Evolutionary conservation across 2,329 filamentous ascomycete genomes (phyloP), one percentile per base, ranked within the genome.

Genomic region (Neophaeococcomyces aloes): DNA sequence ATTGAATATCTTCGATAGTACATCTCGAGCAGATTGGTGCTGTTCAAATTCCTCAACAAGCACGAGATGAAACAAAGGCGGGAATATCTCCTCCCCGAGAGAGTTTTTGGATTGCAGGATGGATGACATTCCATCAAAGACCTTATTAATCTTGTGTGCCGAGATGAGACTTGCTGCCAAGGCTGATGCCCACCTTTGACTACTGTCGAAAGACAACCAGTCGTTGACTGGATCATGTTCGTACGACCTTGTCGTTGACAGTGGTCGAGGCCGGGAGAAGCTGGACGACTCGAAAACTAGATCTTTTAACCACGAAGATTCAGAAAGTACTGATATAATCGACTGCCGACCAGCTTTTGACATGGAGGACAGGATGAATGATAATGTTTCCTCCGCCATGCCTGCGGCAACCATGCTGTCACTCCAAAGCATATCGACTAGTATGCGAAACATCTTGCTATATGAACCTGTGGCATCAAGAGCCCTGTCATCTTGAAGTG

Each of bases 51-150:
- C 72, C 30, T 71, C 70, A 1, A 79, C 67, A 1, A 98, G 70
- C 13, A 87, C 78, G 32, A 94, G 69, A 61, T 98, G 93, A 2
- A 94, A 68, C 42, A 96, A 75, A 52, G 85, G 93, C 0, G 88
- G 87, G 38, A 96, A 81, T 0, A 86, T 70, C 32, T 79, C 74
- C 48, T 80, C 74, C 0, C 87, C 82, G 57, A 95, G 79, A 0
- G 76, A 75, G 31, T 76, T 71, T 19, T 89, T 76, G 10, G 72
- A 70, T 10, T 68, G 62, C 3, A 95, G 66, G 30, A 91, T 72
- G 4, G 76, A 75, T 1, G 75, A 68, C 18, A 96, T 63, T 2
- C 81, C 75, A 8, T 74, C 74, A 31, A 95, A 69, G 2, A 94
- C 69, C 11, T 81, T 75, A 47, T 85, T 81, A 14, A 76, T 66